Evolutionary conservation across 495 filamentous ascomycete genomes (phyloP).

Genomic region (Talaromyces thailandensis): DNA sequence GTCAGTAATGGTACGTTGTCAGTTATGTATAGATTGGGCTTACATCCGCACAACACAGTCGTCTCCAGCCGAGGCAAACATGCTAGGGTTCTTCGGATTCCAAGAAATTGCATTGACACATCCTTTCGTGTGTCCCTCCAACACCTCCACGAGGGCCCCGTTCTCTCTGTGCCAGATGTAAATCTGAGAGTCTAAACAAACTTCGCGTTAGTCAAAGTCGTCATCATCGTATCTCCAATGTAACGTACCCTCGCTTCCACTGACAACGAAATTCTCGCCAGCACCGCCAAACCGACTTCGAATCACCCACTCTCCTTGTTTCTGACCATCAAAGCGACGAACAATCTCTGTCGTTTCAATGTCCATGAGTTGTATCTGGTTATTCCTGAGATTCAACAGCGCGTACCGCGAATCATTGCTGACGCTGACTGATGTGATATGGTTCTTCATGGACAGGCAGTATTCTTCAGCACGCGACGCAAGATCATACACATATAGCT

Average conservation of each 20-base stretch:
- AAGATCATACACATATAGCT: constrained; percentile 78
- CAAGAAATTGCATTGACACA: constrained; percentile 88
- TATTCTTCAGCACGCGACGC: constrained; percentile 62
- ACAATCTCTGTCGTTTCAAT: constrained; percentile 65
- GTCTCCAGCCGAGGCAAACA: constrained; percentile 91
- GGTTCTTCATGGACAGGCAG: constrained; percentile 53
- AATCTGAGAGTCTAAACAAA: constrained; percentile 56
- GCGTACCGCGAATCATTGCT: constrained; percentile 69
- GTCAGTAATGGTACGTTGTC: constrained; percentile 12
- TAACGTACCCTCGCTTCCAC: constrained; percentile 76
- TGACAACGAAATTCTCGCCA: constrained; percentile 80
- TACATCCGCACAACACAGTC: constrained; percentile 83
- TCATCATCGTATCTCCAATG: constrained; percentile 12
- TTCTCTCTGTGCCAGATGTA: constrained; percentile 88
- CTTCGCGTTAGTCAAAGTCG: constrained; percentile 1
- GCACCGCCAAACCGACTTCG: constrained; percentile 80
- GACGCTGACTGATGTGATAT: constrained; percentile 70
- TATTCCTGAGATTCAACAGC: constrained; percentile 72
- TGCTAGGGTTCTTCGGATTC: constrained; percentile 72
- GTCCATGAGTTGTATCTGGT: constrained; percentile 67
- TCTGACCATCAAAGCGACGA: constrained; percentile 63
- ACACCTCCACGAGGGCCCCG: constrained; percentile 60
- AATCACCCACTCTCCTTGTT: constrained; percentile 65
- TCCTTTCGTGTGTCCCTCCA: constrained; percentile 64
- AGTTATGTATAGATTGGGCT: constrained; percentile 18